These are phyloP conservation scores for Hirschioporus abietinus DNA, from an alignment of 768 basidiomycete genomes.

Conservation along the genomic window DNA sequence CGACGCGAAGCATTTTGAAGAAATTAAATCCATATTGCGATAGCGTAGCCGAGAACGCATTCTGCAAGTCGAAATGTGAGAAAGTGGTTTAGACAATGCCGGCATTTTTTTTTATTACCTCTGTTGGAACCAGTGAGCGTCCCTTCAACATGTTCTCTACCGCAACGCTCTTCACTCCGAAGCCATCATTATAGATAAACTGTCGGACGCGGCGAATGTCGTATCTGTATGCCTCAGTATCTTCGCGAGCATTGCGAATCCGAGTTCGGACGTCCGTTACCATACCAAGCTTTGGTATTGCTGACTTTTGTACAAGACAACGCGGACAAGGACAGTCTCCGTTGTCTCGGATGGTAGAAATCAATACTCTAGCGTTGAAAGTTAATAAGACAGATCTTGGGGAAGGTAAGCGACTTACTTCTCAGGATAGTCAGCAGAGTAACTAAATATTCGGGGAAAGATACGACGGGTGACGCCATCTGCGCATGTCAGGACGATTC, in stretches of 20 bases:
- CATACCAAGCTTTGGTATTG: slow-evolving; percentile 7
- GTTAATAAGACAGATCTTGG: background rate
- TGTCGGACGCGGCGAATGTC: slow-evolving; percentile 12
- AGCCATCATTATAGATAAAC: slow-evolving; percentile 17
- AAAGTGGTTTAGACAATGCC: background rate
- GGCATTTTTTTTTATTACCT: slow-evolving; percentile 12
- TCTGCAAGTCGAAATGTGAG: slow-evolving; percentile 17
- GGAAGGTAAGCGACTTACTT: slow-evolving; percentile 17
- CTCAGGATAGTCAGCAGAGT: slow-evolving; percentile 25
- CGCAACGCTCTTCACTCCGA: slow-evolving; percentile 7
- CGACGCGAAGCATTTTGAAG: slow-evolving; percentile 21
- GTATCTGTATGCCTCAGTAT: slow-evolving; percentile 2
- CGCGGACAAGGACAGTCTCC: slow-evolving; percentile 30
- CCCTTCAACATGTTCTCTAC: slow-evolving; percentile 13
- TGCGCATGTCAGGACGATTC: slow-evolving; percentile 15
- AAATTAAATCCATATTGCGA: slow-evolving; percentile 19
- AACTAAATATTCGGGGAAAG: slow-evolving; percentile 20
- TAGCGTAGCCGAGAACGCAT: slow-evolving; percentile 25
- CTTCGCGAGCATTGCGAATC: slow-evolving; percentile 6
- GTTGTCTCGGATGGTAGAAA: slow-evolving; percentile 20
- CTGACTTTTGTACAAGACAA: slow-evolving; percentile 25
- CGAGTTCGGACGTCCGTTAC: slow-evolving; percentile 2
- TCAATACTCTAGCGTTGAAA: slow-evolving; percentile 17
- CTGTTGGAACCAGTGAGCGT: slow-evolving; percentile 15
- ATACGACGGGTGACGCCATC: slow-evolving; percentile 19